Conservation (phyloP, 2,329 filamentous ascomycete genomes). For the Mycosphaerella sp. region DNA sequence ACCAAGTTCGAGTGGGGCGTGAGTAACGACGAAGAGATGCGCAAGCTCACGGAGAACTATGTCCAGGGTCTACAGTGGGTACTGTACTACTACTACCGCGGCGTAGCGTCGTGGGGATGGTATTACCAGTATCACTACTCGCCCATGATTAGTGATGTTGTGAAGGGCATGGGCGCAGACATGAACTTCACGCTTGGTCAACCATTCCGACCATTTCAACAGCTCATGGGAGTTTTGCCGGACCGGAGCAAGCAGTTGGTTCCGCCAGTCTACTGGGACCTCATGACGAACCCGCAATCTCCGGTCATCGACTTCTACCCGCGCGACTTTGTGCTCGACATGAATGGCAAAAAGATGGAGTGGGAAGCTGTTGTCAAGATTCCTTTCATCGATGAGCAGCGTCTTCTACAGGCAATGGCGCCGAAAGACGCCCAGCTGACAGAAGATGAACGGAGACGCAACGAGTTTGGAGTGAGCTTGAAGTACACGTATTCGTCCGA, state of each 20-base stretch:
- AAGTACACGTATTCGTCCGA: slow-evolving; percentile 85
- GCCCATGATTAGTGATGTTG: slow-evolving; percentile 93
- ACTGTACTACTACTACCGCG: slow-evolving; percentile 93
- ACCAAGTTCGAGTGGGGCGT: slow-evolving; percentile 86
- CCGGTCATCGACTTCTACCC: slow-evolving; percentile 98
- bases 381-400: slow-evolving; percentile 91
- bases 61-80: slow-evolving; percentile 98
- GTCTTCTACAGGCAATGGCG: slow-evolving; percentile 77
- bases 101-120: slow-evolving; percentile 98
- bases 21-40: slow-evolving; percentile 73
- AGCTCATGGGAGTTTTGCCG: slow-evolving; percentile 95
- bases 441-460: slow-evolving; percentile 71
- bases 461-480: slow-evolving; percentile 83
- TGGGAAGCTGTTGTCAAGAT: slow-evolving; percentile 99
- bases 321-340: slow-evolving; percentile 91
- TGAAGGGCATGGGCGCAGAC: slow-evolving; percentile 77
- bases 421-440: slow-evolving; percentile 74
- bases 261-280: slow-evolving; percentile 73
- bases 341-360: slow-evolving; percentile 99
- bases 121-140: slow-evolving; percentile 96
- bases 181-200: slow-evolving; percentile 91
- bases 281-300: slow-evolving; percentile 87
- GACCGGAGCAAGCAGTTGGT: slow-evolving; percentile 98
- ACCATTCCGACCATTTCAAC: slow-evolving; percentile 90
- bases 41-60: slow-evolving; percentile 85